A percentile compares a stretch with the other conserved stretches of the same genome.
Conservation (phyloP, 768 basidiomycete genomes). For the Gloeopeniophorella convolvens region DNA sequence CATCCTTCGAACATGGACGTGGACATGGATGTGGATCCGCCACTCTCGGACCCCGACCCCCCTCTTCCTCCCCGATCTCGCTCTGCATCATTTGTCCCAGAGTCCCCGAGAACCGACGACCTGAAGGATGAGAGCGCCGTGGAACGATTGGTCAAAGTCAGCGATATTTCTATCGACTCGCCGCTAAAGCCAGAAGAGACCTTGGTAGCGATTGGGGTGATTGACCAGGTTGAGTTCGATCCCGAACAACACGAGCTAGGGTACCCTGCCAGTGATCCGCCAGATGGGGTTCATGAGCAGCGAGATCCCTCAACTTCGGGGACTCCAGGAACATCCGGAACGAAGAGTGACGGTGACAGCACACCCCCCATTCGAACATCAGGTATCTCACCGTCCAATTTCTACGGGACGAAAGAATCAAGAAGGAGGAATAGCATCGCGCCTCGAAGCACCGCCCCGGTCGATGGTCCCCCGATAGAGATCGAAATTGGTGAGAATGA, state of each 20-base stretch:
- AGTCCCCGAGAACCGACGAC: slow-evolving; percentile 11
- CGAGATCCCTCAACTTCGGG: neutral
- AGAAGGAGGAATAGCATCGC: neutral
- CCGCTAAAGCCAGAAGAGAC: neutral
- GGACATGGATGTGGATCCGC: neutral
- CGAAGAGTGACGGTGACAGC: neutral
- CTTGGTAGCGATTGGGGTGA: too few species aligned
- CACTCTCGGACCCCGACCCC: slow-evolving; percentile 5
- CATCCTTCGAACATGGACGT: neutral
- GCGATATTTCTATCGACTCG: neutral
- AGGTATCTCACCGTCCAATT: slow-evolving; percentile 6
- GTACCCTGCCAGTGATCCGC: too few species aligned
- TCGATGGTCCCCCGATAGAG: slow-evolving; percentile 2
- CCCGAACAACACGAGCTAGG: too few species aligned
- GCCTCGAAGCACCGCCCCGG: neutral
- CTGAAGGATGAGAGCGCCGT: slow-evolving; percentile 16
- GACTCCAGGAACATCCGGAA: too few species aligned
- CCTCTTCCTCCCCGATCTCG: neutral
- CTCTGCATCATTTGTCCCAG: slow-evolving; percentile 5
- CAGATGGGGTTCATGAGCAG: neutral
- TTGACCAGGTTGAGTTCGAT: too few species aligned
- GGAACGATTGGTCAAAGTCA: slow-evolving; percentile 16
- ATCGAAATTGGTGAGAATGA: slow-evolving; percentile 5
- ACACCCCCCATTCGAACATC: neutral
- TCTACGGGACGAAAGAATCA: slow-evolving; percentile 5